Percentiles rank a stretch among this genome's conserved stretches.
Evolutionary conservation across 1,139 yeast genomes (phyloP).

Genomic region (Scheffersomyces parashehatae): DNA sequence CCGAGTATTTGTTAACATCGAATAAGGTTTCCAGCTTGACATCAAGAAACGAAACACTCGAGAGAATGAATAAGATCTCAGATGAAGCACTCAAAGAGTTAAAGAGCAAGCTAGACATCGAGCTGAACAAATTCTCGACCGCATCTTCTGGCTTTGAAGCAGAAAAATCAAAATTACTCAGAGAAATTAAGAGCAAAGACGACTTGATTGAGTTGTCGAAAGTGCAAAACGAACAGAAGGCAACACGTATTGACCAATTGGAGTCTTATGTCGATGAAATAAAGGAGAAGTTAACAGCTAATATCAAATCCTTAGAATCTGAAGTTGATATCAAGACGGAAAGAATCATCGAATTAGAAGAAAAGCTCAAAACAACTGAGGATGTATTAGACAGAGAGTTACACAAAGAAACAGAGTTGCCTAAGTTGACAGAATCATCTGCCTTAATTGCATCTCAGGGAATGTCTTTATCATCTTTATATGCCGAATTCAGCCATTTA

Average conservation of each 20-base stretch:
- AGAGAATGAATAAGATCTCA: constrained; percentile 14
- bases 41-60: constrained; percentile 26
- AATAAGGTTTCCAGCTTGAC: constrained; percentile 31
- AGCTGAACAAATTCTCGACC: constrained; percentile 37
- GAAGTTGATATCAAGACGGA: constrained; percentile 33
- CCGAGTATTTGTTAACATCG: constrained; percentile 32
- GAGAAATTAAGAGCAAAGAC: constrained; percentile 65
- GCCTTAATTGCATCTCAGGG: constrained; percentile 53
- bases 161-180: constrained; percentile 54
- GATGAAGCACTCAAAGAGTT: constrained; percentile 26
- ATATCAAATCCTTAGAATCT: constrained; percentile 23
- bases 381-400: constrained; percentile 44
- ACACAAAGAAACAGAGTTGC: constrained; percentile 42
- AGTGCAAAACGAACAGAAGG: constrained; percentile 47
- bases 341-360: constrained; percentile 32
- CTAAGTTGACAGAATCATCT: constrained; percentile 38
- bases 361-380: constrained; percentile 39
- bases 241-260: constrained; percentile 47
- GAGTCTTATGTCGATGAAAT: constrained; percentile 48
- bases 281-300: constrained; percentile 35
- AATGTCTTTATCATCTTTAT: constrained; percentile 66
- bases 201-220: constrained; percentile 63
- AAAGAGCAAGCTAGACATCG: constrained; percentile 45
- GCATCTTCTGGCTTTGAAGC: constrained; percentile 27
- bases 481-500: constrained; percentile 65